Base-by-base conservation (phyloP, 164 flowering plant genomes). In the Buxus sempervirens region DNA sequence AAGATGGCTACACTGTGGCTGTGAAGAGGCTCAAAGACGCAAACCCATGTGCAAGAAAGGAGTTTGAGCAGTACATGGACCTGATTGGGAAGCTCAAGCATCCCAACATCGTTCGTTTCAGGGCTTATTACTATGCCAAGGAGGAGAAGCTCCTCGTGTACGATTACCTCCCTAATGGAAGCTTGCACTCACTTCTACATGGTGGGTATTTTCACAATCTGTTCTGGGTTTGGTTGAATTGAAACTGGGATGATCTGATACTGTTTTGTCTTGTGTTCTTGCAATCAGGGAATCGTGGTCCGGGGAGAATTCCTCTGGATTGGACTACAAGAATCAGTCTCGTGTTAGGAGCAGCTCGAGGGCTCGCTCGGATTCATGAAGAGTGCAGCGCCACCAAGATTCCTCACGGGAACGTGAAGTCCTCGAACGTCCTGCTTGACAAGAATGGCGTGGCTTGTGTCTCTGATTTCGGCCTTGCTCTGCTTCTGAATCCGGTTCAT, bases 21-120 rank as follows among this genome's bases (percentile, higher is more conserved):
- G 99, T 95, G 81, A 95, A 95, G 86, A 78, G 99, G 78, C 79
- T 95, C 57, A 95, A 92, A 75, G 99, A 95, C 62, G 93, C 96
- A 0, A 92, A 92, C 61, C 97, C 97, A 5, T 95, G 95, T 65
- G 80, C 79, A 22, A 84, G 91, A 73, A 86, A 79, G 73, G 97
- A 95, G 76, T 92, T 95, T 63, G 98, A 95, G 80, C 92, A 86
- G 80, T 92, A 90, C 61, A 95, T 92, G 99, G 97, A 95, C 56
- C 72, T 92, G 36, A 87, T 95, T 38, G 99, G 99, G 74, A 88
- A 83, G 88, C 76, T 90, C 16, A 83, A 81, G 81, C 96, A 92
- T 60, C 88, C 82, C 0, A 95, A 95, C 38, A 72, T 93, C 18
- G 97, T 89, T 23, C 79, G 77, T 27, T 82, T 95, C 41, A 80